Base-by-base conservation (phyloP, 495 filamentous ascomycete genomes). In the Trichoderma virens region DNA sequence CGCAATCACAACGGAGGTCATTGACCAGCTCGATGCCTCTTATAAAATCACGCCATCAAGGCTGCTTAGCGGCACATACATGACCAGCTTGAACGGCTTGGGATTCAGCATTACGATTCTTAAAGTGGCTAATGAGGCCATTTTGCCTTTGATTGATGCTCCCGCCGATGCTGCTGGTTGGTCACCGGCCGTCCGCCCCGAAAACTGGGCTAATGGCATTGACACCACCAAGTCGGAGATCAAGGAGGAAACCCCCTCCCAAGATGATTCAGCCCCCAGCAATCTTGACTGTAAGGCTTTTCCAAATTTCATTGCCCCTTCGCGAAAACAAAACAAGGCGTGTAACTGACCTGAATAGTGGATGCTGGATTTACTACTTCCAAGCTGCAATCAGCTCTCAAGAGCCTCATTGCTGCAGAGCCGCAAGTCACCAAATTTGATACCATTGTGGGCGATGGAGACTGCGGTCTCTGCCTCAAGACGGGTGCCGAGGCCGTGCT, bases 391-490 rank as follows among this genome's bases (percentile, higher is more conserved):
- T 72, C 80, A n/a, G 93, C 83, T 3, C 79, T 97, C 14, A 75
- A 89, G 61, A 79, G 79, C 54, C 72, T 98, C 51, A 89, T 97
- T 65, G 81, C 77, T 0, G 89, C 85, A 1, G 94, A 98, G 70
- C 85, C 89, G 2, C 85, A 92, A 64, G 83, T 97, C 35, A 97
- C 94, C 8, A 86, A 82, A 63, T 97, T 87, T 72, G 94, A 98
- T 71, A 95, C 91, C 2, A 84, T 95, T 32, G 91, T 97, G 60
- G 94, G 94, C 61, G 94, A 98, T 72, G 94, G 94, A 43, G 94
- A 98, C 76, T 98, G 94, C 74, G 94, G 94, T 1, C 87, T 91
- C 28, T 91, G 92, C 0, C 79, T 98, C 45, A 91, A 90, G 77
- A 85, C 92, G 62, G 94, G 94, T 20, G 94, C 94, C 35, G 91